phyloP scores from a whole-genome alignment of 1,284 basidiomycete species.

The Leccinum griseonigrum region DNA sequence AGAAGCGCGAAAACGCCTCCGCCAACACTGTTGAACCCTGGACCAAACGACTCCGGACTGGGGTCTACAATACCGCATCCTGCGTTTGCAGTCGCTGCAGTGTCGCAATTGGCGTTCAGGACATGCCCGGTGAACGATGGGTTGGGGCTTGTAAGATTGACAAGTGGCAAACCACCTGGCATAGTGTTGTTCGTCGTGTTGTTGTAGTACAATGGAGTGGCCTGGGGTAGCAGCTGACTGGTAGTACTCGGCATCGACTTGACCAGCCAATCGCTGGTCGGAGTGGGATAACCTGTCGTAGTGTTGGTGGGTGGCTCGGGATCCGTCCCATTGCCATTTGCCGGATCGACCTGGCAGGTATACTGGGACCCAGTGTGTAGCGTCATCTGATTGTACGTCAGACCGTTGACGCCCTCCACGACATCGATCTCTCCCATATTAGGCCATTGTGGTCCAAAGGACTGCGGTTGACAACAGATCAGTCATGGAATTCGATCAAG shows the following conservation, averaged over 20 bases:
- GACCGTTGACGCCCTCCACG: conserved; percentile 63
- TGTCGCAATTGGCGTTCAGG: conserved; percentile 39
- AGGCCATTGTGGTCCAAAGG: conserved; percentile 69
- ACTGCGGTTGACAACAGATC: conserved; percentile 17
- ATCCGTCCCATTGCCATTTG: not conserved
- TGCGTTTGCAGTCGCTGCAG: conserved; percentile 35
- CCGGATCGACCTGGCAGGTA: conserved; percentile 13
- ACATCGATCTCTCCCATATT: conserved; percentile 67
- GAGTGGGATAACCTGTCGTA: no score
- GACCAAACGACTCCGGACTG: conserved; percentile 52
- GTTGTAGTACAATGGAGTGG: not conserved
- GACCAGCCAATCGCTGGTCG: no score
- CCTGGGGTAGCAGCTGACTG: not conserved
- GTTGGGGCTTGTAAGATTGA: not conserved
- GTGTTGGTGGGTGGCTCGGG: not conserved
- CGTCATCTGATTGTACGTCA: conserved; percentile 62
- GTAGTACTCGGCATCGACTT: no score
- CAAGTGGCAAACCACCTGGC: not conserved
- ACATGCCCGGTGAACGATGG: conserved; percentile 30
- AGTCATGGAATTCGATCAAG: not conserved
- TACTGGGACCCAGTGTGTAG: conserved; percentile 51
- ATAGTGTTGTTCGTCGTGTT: not conserved
- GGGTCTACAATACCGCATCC: conserved; percentile 50
- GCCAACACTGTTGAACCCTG: conserved; percentile 58
- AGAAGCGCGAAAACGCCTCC: conserved; percentile 79